These are phyloP conservation scores for Thermothelomyces thermophilus DNA, from an alignment of 2,329 filamentous ascomycete species.

Conservation along the genomic window DNA sequence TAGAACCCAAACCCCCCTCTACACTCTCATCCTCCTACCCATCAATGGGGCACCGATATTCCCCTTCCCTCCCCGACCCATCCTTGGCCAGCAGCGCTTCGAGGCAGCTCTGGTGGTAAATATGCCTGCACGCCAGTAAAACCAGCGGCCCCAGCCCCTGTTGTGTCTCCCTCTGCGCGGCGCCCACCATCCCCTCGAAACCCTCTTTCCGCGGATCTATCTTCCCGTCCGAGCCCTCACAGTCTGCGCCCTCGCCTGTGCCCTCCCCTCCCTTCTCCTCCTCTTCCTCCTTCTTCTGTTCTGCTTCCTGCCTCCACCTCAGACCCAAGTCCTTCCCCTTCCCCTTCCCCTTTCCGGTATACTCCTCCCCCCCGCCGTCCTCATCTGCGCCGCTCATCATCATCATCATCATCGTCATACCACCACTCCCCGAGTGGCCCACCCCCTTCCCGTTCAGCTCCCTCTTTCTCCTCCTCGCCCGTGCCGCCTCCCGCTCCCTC, in stretches of 20 bases:
- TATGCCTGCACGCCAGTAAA: slow-evolving; percentile 63
- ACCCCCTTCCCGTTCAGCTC: slow-evolving; percentile 25
- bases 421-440: slow-evolving; percentile 1
- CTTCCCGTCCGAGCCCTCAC: slow-evolving; percentile 32
- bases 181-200: slow-evolving; percentile 31
- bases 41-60: slow-evolving; percentile 53
- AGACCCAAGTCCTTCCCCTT: slow-evolving; percentile 38
- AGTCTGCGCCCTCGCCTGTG: slow-evolving; percentile 29
- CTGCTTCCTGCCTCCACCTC: slow-evolving; percentile 30
- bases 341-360: slow-evolving; percentile 41
- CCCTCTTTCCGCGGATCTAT: slow-evolving; percentile 31
- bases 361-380: slow-evolving; percentile 16
- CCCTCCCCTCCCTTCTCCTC: no score
- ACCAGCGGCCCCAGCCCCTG: slow-evolving; percentile 55
- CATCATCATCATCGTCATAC: no score
- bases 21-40: no score
- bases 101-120: slow-evolving; percentile 62
- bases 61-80: slow-evolving; percentile 38
- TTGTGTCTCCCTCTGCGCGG: slow-evolving; percentile 36
- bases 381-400: slow-evolving; percentile 27
- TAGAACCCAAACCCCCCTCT: no score
- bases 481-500: slow-evolving; percentile 36
- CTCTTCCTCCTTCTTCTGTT: slow-evolving; percentile 31
- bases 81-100: slow-evolving; percentile 55
- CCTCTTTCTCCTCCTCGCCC: slow-evolving; percentile 36